Evolutionary conservation across 2,329 filamentous ascomycete genomes (phyloP).

Genomic region (Ceratocystis huliohia): DNA sequence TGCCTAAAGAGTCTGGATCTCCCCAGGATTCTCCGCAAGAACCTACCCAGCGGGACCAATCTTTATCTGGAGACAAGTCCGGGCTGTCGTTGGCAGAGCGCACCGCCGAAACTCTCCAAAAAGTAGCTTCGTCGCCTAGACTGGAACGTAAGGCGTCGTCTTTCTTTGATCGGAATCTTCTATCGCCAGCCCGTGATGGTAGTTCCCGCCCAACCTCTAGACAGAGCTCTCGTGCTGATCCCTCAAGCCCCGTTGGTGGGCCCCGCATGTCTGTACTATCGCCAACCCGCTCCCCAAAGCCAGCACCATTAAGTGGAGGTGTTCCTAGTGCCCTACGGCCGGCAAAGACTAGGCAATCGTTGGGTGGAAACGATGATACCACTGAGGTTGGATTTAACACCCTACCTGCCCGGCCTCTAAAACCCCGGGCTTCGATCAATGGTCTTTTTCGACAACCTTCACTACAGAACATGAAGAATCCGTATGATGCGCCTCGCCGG

Average conservation of each 20-base stretch:
- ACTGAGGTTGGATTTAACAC: constrained; percentile 34
- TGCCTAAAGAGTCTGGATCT: constrained; percentile 20
- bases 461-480: constrained; percentile 30
- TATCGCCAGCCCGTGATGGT: constrained; percentile 25
- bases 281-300: constrained; percentile 35
- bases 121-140: constrained; percentile 65
- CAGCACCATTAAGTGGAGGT: constrained; percentile 34
- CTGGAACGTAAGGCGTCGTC: constrained; percentile 53
- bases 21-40: constrained; percentile 13
- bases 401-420: constrained; percentile 34
- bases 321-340: constrained; percentile 32
- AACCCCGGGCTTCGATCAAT: constrained; percentile 40
- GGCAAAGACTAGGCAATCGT: constrained; percentile 26
- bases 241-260: constrained; percentile 42
- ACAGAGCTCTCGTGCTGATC: constrained; percentile 16
- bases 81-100: constrained; percentile 62
- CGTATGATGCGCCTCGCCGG: constrained; percentile 23
- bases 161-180: constrained; percentile 48
- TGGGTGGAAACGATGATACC: not conserved
- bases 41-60: not conserved
- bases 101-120: constrained; percentile 71
- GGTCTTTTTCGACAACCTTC: constrained; percentile 45
- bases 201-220: constrained; percentile 25
- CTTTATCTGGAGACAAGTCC: constrained; percentile 23
- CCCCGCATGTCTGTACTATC: constrained; percentile 29